A percentile compares a stretch with the other conserved stretches of the same genome.
phyloP scores from a whole-genome alignment of 2,329 filamentous ascomycete genomes.

The Fusarium buharicum region DNA sequence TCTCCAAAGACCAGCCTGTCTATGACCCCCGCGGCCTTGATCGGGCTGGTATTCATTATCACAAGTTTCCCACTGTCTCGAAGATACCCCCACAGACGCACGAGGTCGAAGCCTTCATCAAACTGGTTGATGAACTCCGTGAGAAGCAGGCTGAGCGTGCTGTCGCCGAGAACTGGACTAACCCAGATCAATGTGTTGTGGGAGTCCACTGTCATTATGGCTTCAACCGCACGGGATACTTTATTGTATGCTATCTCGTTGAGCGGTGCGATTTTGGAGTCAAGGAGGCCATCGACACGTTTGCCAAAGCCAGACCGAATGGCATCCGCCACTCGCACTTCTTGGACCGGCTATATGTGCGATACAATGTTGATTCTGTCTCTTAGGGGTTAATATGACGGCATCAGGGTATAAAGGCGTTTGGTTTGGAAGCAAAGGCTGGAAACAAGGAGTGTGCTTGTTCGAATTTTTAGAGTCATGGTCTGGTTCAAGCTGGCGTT shows the following conservation, averaged over 20 bases:
- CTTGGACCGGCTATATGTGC: slow-evolving; percentile 81
- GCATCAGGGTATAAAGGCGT: neutral
- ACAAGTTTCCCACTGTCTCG: slow-evolving; percentile 91
- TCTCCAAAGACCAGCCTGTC: slow-evolving; percentile 88
- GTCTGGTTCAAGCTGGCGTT: slow-evolving; percentile 13
- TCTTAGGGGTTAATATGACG: slow-evolving; percentile 5
- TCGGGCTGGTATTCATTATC: slow-evolving; percentile 73
- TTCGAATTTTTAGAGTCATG: neutral
- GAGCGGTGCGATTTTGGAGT: slow-evolving; percentile 78
- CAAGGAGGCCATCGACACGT: slow-evolving; percentile 81
- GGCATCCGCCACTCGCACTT: slow-evolving; percentile 94
- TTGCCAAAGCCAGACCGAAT: slow-evolving; percentile 76
- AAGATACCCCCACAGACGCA: slow-evolving; percentile 79
- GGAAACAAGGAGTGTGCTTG: neutral
- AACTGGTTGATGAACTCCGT: slow-evolving; percentile 68
- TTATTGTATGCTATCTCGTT: slow-evolving; percentile 90
- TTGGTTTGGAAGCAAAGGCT: neutral
- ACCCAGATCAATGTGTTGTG: slow-evolving; percentile 62
- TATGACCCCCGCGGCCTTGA: slow-evolving; percentile 82
- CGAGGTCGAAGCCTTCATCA: slow-evolving; percentile 66
- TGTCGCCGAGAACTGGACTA: slow-evolving; percentile 53
- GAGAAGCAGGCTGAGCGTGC: slow-evolving; percentile 58
- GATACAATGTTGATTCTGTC: slow-evolving; percentile 64
- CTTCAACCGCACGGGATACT: slow-evolving; percentile 93
- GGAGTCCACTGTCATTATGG: slow-evolving; percentile 96